These are phyloP conservation scores for Scutellaria minor DNA, from an alignment of 257 asterid genomes.

Conservation along the genomic window DNA sequence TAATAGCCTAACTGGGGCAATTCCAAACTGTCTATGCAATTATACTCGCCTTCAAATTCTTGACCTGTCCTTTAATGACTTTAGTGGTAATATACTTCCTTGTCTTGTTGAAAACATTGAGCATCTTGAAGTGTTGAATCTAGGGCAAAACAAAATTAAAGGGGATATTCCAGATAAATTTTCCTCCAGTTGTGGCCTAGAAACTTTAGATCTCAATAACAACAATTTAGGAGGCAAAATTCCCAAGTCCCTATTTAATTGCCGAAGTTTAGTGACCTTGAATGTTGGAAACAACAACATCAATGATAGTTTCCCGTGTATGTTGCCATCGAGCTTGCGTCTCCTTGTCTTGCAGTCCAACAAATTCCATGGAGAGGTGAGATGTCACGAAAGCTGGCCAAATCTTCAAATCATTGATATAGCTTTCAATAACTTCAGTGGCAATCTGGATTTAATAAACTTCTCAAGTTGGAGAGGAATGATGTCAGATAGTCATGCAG, in stretches of 20 bases:
- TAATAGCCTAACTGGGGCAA: constrained; percentile 30
- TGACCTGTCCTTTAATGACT: constrained; percentile 35
- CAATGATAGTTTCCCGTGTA: constrained; percentile 33
- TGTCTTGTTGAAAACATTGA: constrained; percentile 23
- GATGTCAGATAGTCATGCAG: neutral
- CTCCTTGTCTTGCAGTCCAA: constrained; percentile 52
- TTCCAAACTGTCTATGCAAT: constrained; percentile 39
- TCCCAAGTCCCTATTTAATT: constrained; percentile 43
- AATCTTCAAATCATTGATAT: constrained; percentile 37
- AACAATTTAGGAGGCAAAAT: constrained; percentile 37
- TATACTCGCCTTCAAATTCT: constrained; percentile 24
- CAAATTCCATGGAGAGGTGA: constrained; percentile 45
- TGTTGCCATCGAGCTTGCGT: constrained; percentile 44
- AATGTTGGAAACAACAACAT: constrained; percentile 52
- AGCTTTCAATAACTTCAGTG: constrained; percentile 34
- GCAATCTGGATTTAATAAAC: neutral
- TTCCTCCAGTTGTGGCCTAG: constrained; percentile 27
- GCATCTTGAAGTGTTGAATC: constrained; percentile 27
- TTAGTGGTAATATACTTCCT: constrained; percentile 34
- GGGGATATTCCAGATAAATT: constrained; percentile 30
- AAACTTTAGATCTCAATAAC: constrained; percentile 34
- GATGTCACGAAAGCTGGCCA: constrained; percentile 31
- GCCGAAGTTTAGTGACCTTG: constrained; percentile 42
- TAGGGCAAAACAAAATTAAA: constrained; percentile 33
- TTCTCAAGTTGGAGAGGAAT: constrained; percentile 32